Evolutionary conservation across 176 grass and related monocot species (phyloP).

Genomic region (Themeda triandra): DNA sequence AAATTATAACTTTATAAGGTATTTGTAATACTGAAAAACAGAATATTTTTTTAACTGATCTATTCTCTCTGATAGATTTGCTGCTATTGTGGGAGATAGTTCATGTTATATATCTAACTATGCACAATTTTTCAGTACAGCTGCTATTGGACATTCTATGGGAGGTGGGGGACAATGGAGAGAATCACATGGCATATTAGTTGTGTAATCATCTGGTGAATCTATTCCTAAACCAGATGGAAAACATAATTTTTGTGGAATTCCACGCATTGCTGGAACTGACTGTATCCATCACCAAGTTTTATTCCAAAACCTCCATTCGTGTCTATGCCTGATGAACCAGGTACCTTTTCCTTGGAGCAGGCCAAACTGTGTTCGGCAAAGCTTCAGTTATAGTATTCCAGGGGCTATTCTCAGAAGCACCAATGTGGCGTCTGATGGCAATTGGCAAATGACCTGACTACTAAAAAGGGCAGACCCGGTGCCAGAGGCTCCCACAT

Average conservation of each 20-base stretch:
- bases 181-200: constrained; percentile 52
- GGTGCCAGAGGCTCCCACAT: no score
- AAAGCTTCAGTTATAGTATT: constrained; percentile 33
- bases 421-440: constrained; percentile 49
- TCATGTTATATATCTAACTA: constrained; percentile 29
- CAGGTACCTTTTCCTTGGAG: constrained; percentile 21
- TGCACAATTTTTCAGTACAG: constrained; percentile 25
- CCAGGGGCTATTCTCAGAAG: constrained; percentile 52
- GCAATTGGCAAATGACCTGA: constrained; percentile 45
- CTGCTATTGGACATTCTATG: constrained; percentile 33
- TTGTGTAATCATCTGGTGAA: constrained; percentile 64
- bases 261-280: constrained; percentile 15
- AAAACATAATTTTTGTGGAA: constrained; percentile 34
- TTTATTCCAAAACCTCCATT: constrained; percentile 26
- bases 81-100: constrained; percentile 25
- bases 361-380: constrained; percentile 33
- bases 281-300: constrained; percentile 18
- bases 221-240: constrained; percentile 45
- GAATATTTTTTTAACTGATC: neutral
- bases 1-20: neutral
- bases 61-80: constrained; percentile 41
- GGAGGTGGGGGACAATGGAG: constrained; percentile 20
- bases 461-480: no score
- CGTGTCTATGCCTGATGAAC: constrained; percentile 17
- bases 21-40: constrained; percentile 4